Base-by-base conservation (phyloP, 176 grass and related monocot species). In the Lolium multiflorum region DNA sequence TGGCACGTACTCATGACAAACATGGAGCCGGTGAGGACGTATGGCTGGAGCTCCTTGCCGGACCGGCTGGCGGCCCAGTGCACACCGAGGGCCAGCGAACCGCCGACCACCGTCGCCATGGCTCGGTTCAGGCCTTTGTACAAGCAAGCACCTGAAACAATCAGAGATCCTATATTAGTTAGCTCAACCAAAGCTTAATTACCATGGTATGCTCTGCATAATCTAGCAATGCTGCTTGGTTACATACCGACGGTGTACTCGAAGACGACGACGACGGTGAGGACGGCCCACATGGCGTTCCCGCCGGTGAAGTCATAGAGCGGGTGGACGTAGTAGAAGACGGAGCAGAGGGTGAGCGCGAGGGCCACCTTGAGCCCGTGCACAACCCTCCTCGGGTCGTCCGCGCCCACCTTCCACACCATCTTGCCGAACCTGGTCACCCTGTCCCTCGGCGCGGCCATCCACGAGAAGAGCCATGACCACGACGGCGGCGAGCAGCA, bases 51-150 rank as follows among this genome's bases (percentile, higher is more conserved):
- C 25, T 81, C 83, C 38, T 90, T 59, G 44, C 93, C 90, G 18
- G 84, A 81, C 66, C 80, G 76, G 48, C 64, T 84, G 4, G 93
- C 88, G 3, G 90, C 39, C 93, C 90, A 92, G 35, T 94, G 90
- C 31, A 83, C 75, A 55, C 90, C 93, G 28, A 94, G 62, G 17
- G 93, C 93, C 25, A 94, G 82, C 78, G 54, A 71, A 9, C 85
- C 93, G 7, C 87, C 90, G 22, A 31, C 82, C 15, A 87, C 21
- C 13, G 93, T 94, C 4, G 93, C 93, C 6, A 50, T 59, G 1
- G 93, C 93, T 59, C 93, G 71, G 82, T 94, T 94, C 20, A 92
- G 79, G 37, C 90, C 93, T 83, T 94, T 94, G 85, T 92, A 92
- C 78, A 94, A 72, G 55, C 93, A 92, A 6, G 87, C 88, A 24